phyloP scores from a whole-genome alignment of 106 monocot species.

The Dendrobium nobile region DNA sequence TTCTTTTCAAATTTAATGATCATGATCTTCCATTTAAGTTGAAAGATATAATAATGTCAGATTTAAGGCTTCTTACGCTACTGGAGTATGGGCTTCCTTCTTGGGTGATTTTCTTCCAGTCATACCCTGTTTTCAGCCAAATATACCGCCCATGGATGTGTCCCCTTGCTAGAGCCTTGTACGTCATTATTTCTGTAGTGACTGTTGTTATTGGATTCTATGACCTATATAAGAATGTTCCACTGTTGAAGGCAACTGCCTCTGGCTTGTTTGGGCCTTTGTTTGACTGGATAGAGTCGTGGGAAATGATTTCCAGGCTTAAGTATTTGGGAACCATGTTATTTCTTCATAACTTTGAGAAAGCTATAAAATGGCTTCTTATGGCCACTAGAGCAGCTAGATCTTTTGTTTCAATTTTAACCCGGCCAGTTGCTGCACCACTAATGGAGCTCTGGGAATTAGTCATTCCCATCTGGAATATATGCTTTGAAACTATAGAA shows the following conservation, averaged over 20 bases:
- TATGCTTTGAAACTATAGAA: conserved; percentile 48
- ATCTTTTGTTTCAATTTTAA: conserved; percentile 54
- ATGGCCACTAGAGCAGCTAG: conserved; percentile 40
- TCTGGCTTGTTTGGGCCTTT: conserved; percentile 81
- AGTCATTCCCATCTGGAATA: conserved; percentile 55
- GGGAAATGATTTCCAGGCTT: conserved; percentile 96
- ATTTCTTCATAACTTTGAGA: conserved; percentile 94
- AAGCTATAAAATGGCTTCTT: conserved; percentile 72
- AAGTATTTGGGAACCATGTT: conserved; percentile 91
- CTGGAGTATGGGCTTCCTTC: conserved; percentile 95
- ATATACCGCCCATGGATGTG: conserved; percentile 98
- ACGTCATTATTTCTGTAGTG: conserved; percentile 62
- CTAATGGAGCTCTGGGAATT: conserved; percentile 55
- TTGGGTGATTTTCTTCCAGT: conserved; percentile 96
- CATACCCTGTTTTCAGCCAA: conserved; percentile 84
- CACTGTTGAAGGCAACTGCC: conserved; percentile 77
- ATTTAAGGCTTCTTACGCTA: conserved; percentile 67
- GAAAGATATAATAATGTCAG: conserved; percentile 68
- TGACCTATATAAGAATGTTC: conserved; percentile 96
- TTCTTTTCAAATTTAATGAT: conserved; percentile 81
- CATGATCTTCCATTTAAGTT: conserved; percentile 80
- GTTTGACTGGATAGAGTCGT: conserved; percentile 90
- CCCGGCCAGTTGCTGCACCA: conserved; percentile 62
- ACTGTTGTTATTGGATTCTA: conserved; percentile 98
- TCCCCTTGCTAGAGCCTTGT: conserved; percentile 67